A percentile compares a stretch with the other conserved stretches of the same genome.
Evolutionary conservation across 2,329 filamentous ascomycete genomes (phyloP).

Genomic region (Fusarium albidum): DNA sequence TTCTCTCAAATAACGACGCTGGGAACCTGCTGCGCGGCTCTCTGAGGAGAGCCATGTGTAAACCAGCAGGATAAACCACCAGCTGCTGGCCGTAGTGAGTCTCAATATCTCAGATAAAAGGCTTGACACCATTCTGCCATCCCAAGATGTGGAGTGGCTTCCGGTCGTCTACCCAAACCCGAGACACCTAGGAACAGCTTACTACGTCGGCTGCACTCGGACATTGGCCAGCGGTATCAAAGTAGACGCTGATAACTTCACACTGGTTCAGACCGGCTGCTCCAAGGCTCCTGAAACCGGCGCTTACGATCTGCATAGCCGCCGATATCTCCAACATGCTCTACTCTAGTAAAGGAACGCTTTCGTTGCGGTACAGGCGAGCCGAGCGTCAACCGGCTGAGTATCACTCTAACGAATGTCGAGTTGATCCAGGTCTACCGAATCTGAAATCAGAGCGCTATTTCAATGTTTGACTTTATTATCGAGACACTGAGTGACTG

Average conservation of each 20-base stretch:
- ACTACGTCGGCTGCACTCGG: slow-evolving; percentile 17
- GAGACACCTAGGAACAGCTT: slow-evolving; percentile 6
- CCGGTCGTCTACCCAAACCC: slow-evolving; percentile 6
- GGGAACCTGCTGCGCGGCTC: no score
- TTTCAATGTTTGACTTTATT: slow-evolving; percentile 11
- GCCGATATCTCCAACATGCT: slow-evolving; percentile 36
- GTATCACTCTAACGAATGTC: slow-evolving; percentile 27
- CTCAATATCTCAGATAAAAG: no score
- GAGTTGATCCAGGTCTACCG: slow-evolving; percentile 29
- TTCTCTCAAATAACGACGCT: no score
- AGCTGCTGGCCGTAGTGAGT: no score
- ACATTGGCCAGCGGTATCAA: slow-evolving; percentile 24
- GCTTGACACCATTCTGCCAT: no score
- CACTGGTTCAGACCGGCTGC: slow-evolving; percentile 33
- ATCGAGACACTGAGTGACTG: slow-evolving; percentile 2
- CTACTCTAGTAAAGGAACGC: slow-evolving; percentile 32
- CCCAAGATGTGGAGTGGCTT: neutral
- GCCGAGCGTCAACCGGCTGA: slow-evolving; percentile 18
- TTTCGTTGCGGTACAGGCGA: slow-evolving; percentile 23
- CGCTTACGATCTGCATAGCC: slow-evolving; percentile 31
- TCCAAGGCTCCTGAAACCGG: slow-evolving; percentile 24
- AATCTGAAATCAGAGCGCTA: slow-evolving; percentile 24
- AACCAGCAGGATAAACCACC: no score
- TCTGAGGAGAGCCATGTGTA: no score
- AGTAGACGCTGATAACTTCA: slow-evolving; percentile 38